Conservation (phyloP, 306 rosid species). For the Aeschynomene evenia region DNA sequence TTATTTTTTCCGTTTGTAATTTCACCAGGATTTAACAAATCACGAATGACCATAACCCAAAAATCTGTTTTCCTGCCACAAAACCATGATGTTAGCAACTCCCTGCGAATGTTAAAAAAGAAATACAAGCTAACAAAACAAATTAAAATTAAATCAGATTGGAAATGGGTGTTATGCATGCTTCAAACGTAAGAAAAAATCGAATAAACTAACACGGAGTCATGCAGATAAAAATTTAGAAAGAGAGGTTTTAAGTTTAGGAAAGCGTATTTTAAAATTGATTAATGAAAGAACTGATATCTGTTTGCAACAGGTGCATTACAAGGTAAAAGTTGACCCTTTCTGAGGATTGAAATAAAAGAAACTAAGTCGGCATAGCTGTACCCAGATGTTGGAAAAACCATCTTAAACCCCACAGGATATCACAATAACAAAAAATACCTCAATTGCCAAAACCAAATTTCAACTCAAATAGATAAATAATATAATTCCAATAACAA, state of each 20-base stretch:
- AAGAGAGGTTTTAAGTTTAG: not conserved
- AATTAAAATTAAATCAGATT: not conserved
- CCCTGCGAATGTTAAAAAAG: not conserved
- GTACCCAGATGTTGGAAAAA: not conserved
- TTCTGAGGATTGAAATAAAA: not conserved
- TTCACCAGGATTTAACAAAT: conserved; percentile 88
- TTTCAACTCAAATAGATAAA: too few relatives aligned
- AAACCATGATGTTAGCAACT: conserved; percentile 20
- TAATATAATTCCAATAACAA: too few relatives aligned
- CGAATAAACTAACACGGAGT: not conserved
- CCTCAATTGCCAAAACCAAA: not conserved
- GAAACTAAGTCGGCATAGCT: not conserved
- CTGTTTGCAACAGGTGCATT: not conserved
- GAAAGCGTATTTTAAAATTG: not conserved
- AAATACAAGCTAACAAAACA: not conserved
- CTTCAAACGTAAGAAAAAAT: not conserved
- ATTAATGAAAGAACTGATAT: not conserved
- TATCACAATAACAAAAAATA: not conserved
- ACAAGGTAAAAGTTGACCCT: not conserved
- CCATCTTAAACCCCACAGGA: not conserved
- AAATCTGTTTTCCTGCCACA: conserved; percentile 89
- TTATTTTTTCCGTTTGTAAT: conserved; percentile 96
- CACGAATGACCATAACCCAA: conserved; percentile 99
- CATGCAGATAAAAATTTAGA: not conserved
- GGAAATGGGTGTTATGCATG: not conserved